Percentiles rank a stretch among this genome's conserved stretches.
Conservation (phyloP, 2,329 filamentous ascomycete species). For the Ophiostoma ulmi region DNA sequence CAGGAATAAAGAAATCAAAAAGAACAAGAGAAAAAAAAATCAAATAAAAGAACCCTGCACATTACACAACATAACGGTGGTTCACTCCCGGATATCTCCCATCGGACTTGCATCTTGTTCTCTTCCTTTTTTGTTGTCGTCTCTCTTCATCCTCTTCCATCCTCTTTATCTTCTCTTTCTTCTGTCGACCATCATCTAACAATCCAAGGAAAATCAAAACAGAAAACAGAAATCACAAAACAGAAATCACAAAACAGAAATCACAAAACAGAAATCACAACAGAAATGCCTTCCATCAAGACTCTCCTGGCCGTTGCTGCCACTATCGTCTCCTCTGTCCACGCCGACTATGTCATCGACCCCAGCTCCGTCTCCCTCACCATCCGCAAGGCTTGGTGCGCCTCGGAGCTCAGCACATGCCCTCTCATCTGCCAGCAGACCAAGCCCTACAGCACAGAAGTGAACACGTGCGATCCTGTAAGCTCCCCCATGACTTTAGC, state of each 20-base stretch:
- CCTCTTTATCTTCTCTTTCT: neutral
- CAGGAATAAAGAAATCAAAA: neutral
- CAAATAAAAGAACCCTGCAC: neutral
- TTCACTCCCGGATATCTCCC: neutral
- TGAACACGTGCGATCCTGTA: constrained; percentile 66
- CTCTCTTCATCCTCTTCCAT: neutral
- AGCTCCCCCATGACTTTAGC: constrained; percentile 26
- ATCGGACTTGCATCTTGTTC: neutral
- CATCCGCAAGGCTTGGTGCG: constrained; percentile 59
- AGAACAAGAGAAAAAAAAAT: neutral
- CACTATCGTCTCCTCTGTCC: constrained; percentile 48
- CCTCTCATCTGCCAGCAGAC: constrained; percentile 66
- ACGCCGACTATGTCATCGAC: constrained; percentile 57
- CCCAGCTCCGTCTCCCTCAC: constrained; percentile 53
- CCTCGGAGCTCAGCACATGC: constrained; percentile 57
- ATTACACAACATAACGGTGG: constrained; percentile 9
- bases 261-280: neutral
- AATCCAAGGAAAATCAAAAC: neutral
- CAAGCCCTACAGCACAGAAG: constrained; percentile 45
- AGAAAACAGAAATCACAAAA: neutral
- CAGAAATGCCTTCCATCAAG: constrained; percentile 52
- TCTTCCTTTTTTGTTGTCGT: neutral
- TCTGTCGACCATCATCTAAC: neutral
- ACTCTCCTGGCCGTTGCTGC: constrained; percentile 51
- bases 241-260: neutral